Evolutionary conservation across 495 filamentous ascomycete genomes (phyloP), one percentile per base, ranked within the genome.

Genomic region (Aspergillus sclerotioniger): DNA sequence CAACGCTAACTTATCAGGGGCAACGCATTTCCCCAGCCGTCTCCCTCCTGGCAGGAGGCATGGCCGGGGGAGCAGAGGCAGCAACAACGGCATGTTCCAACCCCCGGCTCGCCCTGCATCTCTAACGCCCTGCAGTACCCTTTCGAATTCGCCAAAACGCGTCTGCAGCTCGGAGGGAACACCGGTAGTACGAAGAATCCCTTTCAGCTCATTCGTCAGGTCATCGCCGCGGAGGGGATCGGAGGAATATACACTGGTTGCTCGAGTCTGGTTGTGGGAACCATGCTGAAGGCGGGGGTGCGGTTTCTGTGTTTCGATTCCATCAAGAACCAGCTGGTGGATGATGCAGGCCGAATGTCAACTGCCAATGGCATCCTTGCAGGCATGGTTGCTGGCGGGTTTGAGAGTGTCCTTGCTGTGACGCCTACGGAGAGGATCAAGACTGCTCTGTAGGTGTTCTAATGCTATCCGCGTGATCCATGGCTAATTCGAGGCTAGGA

Each of bases 401-500:
- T 83, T 0, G 86, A 85, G 8, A 82, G 77, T 47, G 71, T 87
- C 2, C 67, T 76, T 8, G 80, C 83, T 17, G 86, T 89, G 3
- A 88, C 86, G 20, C 86, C 86, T 0, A 84, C 81, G 0, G 85
- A 88, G 66, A 73, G 85, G 48, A 82, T 89, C 64, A 89, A 89
- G 62, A 88, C 86, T 0, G 86, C 86, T 3, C 62, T 88, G 60
- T 73, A n/a, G 8, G 62, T 64, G 17, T 8, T 35, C 9, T 15
- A 13, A 5, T 13, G n/a, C 41, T 49, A 12, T 35, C 13, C 13
- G 5, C 2, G 33, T 3, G 33, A 8, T 3, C 31, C 8, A 35
- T 9, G 33, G 33, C 37, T n/a, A n/a, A 13, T 13, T 5, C 25
- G 25, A n/a, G 37, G 37, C 10, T 17, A 72, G 70, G 48, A 88